These are phyloP conservation scores for Heliamphora exappendiculata DNA, from an alignment of 148 eudicot species.

Conservation along the genomic window DNA sequence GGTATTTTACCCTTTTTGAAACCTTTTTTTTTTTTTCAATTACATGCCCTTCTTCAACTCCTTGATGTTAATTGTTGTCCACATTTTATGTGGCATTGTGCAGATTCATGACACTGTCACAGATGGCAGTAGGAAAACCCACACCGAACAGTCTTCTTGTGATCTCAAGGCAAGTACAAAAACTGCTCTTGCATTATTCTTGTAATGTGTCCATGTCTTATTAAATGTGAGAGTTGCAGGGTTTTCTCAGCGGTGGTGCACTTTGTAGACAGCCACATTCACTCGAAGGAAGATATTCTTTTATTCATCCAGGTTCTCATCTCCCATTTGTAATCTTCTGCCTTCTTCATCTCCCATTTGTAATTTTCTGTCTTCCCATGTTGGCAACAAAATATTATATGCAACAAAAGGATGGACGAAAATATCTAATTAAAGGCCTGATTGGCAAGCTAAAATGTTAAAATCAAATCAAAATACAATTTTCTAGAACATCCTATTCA, in stretches of 20 bases:
- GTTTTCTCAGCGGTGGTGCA: conserved; percentile 38
- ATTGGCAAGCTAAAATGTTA: no score
- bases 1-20: neutral
- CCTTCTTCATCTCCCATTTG: neutral
- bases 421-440: no score
- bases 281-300: conserved; percentile 47
- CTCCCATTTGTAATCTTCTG: neutral
- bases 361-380: neutral
- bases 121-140: conserved; percentile 18
- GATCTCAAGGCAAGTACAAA: conserved; percentile 36
- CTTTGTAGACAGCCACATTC: conserved; percentile 44
- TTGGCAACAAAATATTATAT: neutral
- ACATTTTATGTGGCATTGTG: conserved; percentile 10
- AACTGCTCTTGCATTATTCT: neutral
- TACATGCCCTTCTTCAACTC: no score
- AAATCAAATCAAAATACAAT: no score
- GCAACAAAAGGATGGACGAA: no score
- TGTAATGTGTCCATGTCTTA: conserved; percentile 5
- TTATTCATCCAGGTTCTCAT: conserved; percentile 42
- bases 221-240: conserved; percentile 35
- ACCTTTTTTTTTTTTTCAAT: no score
- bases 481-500: no score
- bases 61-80: neutral
- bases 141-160: conserved; percentile 19
- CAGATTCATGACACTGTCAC: conserved; percentile 51